Conservation (phyloP, 2,329 filamentous ascomycete genomes). For the Colletotrichum simmondsii region DNA sequence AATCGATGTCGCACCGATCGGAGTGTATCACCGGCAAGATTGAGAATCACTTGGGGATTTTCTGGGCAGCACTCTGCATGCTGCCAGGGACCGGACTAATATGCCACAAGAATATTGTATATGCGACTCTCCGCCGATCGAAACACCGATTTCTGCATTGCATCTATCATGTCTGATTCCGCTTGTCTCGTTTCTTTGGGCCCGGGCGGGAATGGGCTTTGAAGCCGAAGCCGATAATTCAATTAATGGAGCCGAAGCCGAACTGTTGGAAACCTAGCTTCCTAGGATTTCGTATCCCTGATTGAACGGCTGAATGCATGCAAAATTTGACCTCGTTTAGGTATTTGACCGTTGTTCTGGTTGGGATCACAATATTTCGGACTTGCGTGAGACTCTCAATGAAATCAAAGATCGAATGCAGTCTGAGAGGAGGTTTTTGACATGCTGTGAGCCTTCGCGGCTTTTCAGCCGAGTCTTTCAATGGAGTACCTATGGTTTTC, state of each 20-base stretch:
- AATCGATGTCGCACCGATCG: background rate
- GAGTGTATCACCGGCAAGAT: background rate
- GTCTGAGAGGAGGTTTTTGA: too few relatives aligned
- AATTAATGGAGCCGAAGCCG: background rate
- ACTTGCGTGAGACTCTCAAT: background rate
- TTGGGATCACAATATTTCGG: background rate
- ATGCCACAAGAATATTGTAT: background rate
- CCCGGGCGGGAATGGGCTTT: background rate
- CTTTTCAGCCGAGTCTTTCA: too few relatives aligned
- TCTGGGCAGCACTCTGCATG: background rate
- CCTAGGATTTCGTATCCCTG: background rate
- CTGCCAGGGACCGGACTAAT: background rate
- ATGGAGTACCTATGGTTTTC: too few relatives aligned
- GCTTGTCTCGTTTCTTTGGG: background rate
- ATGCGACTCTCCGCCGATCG: background rate
- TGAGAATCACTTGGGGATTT: background rate
- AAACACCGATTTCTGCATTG: background rate
- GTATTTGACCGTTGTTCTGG: background rate
- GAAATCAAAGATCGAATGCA: background rate
- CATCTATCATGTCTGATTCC: background rate
- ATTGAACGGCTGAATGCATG: background rate
- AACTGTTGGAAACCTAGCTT: background rate
- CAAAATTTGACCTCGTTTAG: background rate
- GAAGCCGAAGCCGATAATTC: background rate
- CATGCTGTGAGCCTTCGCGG: too few relatives aligned